Evolutionary conservation across 805 yeast species (phyloP), one percentile per base, ranked within the genome.

Genomic region (Lipomyces orientalis): DNA sequence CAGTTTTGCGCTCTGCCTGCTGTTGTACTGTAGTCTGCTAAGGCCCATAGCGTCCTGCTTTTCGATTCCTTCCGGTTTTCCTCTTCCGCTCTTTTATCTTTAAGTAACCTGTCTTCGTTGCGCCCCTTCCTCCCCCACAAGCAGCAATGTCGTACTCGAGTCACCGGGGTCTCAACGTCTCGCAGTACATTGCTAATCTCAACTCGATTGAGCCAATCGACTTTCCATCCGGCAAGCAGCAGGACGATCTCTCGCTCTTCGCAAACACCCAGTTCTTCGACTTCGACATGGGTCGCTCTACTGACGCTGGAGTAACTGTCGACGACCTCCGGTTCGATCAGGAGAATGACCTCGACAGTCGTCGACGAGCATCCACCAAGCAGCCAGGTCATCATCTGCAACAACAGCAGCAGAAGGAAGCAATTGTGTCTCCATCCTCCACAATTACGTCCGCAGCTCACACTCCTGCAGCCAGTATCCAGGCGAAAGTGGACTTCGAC

Each of bases 191-290:
- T 61, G 76, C 77, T 49, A 72, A 71, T 62, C 70, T 77, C 64
- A 77, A 77, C 74, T 64, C 77, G 37, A 63, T 77, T 34, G 79
- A 76, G 39, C 79, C 79, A 25, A 61, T 66, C 31, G 77, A 71
- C 43, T 58, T 60, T 25, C 62, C 71, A 31, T 52, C 58, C 33
- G 37, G 56, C 64, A 70, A 55, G 25, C 64, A 63, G 14, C 75
- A 78, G 60, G 83, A 79, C 58, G 83, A 81, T 66, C 78, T 81
- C 65, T 75, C 78, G 54, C 74, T 81, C 65, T 81, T 81, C 74
- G 69, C 82, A 60, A 80, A 80, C 72, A 81, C 83, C 49, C 79
- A 79, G 61, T 81, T 81, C 73, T 81, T 81, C 71, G 83, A 81
- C 74, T 76, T 81, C 65, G 84, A 81, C 64, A 75, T 81, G 73